Evolutionary conservation across 2,329 filamentous ascomycete species (phyloP), one percentile per base, ranked within the genome.

Genomic region (Teratosphaeria pseudoeucalypti): DNA sequence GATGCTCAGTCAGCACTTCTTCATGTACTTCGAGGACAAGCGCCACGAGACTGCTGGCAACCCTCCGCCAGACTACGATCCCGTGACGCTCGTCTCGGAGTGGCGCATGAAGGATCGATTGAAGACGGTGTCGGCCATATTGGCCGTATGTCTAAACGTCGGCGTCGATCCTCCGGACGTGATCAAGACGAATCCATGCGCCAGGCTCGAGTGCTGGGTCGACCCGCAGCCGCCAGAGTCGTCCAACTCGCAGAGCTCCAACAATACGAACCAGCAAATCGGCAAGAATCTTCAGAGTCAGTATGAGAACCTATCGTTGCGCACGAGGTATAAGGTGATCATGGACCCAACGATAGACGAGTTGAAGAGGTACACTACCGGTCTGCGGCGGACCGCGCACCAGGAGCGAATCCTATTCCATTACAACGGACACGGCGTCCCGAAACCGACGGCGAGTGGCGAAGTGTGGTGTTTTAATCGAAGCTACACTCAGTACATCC

Each of bases 381-480:
- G 90, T 0, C 78, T 97, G 34, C 85, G 94, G 34, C 83, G 91
- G 63, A 96, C 95, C 71, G 92, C 94, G 55, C 96, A 96, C 74
- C 92, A 96, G 60, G 94, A 99, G 77, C 82, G 94, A 56, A 90
- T 99, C 1, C 79, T 99, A n/a, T 90, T 99, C 68, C 94, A 99
- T 72, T 99, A 99, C 79, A 99, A 99, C 68, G 94, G 94, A 16
- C 94, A 99, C 73, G 94, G 94, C 54, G 94, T 99, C 11, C 94
- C 94, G 1, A 90, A 96, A 70, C 94, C 94, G 2, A 99, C 94
- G 0, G 85, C 89, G 2, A 96, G 92, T 4, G 94, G 94, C 14
- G 94, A 99, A 74, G 95, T 99, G 23, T 99, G 94, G 94, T 95
- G 97, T 5, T 99, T 99, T 74, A 99, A 99, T 75, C 92, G 94